Evolutionary conservation across 176 grass and related monocot genomes (phyloP).

Genomic region (Pontederia paniculata): DNA sequence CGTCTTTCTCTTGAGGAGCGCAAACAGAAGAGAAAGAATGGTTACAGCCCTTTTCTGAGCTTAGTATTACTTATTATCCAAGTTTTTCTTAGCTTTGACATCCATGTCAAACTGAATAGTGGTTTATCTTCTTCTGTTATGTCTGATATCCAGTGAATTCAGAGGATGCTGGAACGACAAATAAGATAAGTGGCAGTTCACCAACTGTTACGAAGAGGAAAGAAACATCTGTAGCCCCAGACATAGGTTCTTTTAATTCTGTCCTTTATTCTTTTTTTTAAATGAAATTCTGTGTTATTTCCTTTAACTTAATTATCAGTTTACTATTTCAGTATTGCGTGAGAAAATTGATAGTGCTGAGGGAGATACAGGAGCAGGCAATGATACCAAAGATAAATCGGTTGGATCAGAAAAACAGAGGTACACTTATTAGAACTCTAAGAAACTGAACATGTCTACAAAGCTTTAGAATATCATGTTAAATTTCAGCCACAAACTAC

Average conservation of each 20-base stretch:
- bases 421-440: conserved; percentile 23
- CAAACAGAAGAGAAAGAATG: conserved; percentile 40
- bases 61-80: conserved; percentile 15
- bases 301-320: conserved; percentile 6
- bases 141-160: conserved; percentile 21
- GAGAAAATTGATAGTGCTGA: conserved; percentile 14
- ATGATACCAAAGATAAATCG: conserved; percentile 22
- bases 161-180: conserved; percentile 31
- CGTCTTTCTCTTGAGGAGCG: conserved; percentile 64
- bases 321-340: conserved; percentile 21
- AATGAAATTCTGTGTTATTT: not conserved
- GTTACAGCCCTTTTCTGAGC: conserved; percentile 29
- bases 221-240: conserved; percentile 15
- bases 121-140: not conserved
- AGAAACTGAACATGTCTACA: not conserved
- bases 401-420: conserved; percentile 87
- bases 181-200: conserved; percentile 26
- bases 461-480: too few species aligned
- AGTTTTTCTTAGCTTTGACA: conserved; percentile 14
- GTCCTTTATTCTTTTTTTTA: conserved; percentile 12
- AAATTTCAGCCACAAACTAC: too few species aligned
- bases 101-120: not conserved
- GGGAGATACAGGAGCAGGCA: conserved; percentile 10
- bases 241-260: conserved; percentile 27
- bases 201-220: conserved; percentile 16